Conservation (phyloP, 78 protist genomes). For the Dictyostelium firmibasis region DNA sequence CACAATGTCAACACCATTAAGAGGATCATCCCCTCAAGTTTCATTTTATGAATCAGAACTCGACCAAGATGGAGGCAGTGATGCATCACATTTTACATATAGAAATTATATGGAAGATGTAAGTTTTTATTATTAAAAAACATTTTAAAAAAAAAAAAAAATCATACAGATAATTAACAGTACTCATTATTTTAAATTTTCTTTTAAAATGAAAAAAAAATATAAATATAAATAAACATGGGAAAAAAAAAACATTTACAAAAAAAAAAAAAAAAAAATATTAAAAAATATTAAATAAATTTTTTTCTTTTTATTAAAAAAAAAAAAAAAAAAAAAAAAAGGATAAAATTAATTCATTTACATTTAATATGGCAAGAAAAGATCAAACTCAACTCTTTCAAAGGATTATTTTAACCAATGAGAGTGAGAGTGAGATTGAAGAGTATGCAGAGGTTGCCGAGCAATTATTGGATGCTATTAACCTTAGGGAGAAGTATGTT, state of each 20-base stretch:
- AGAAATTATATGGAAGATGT: slow-evolving; percentile 72
- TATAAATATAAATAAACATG: too few relatives aligned
- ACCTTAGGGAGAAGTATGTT: slow-evolving; percentile 46
- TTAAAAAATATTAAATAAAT: too few relatives aligned
- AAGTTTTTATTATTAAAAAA: neutral
- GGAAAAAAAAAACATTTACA: too few relatives aligned
- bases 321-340: neutral
- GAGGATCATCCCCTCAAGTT: slow-evolving; percentile 76
- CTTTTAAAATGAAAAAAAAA: neutral
- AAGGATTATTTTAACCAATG: slow-evolving; percentile 73
- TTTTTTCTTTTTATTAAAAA: neutral
- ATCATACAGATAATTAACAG: neutral
- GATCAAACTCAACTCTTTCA: slow-evolving; percentile 48
- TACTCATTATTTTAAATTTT: neutral
- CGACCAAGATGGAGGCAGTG: slow-evolving; percentile 9
- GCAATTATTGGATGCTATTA: slow-evolving; percentile 51
- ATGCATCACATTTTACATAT: slow-evolving; percentile 44
- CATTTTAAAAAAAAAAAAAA: neutral
- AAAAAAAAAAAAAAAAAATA: neutral
- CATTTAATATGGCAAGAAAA: slow-evolving; percentile 60
- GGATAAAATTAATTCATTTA: slow-evolving; percentile 63
- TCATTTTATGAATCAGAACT: slow-evolving; percentile 33
- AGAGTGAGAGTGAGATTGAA: slow-evolving; percentile 73
- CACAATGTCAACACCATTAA: slow-evolving; percentile 63
- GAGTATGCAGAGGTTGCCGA: slow-evolving; percentile 72